phyloP scores from a whole-genome alignment of 2,329 filamentous ascomycete genomes.

The Calonectria hongkongensis region DNA sequence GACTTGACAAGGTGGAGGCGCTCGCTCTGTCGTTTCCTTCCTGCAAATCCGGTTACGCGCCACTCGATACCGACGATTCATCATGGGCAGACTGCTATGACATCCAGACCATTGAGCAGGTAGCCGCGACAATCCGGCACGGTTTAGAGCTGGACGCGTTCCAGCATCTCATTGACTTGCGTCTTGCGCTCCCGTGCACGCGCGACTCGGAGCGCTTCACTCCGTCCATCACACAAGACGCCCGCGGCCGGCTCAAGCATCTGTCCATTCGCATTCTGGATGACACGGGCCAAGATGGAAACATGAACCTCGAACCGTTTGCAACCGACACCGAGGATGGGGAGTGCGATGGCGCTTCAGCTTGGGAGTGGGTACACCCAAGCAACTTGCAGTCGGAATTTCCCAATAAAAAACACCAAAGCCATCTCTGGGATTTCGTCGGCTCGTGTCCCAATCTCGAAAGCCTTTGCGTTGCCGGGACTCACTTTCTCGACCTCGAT shows the following conservation, averaged over 20 bases:
- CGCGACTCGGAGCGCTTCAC: background rate
- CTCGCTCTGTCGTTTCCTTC: background rate
- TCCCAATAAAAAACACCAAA: background rate
- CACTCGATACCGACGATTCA: background rate
- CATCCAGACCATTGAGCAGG: background rate
- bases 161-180: background rate
- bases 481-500: background rate
- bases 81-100: constrained; percentile 15
- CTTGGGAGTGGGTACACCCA: background rate
- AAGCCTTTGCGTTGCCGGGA: background rate
- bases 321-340: background rate
- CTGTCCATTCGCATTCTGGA: constrained; percentile 1
- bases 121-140: background rate
- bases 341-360: background rate
- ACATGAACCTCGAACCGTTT: background rate
- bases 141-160: background rate
- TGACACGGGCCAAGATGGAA: background rate
- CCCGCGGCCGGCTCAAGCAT: background rate
- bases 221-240: background rate
- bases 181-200: background rate
- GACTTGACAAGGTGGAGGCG: background rate
- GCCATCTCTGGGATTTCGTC: background rate
- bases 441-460: background rate
- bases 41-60: background rate
- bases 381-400: constrained; percentile 6